Base-by-base conservation (phyloP, 78 protist genomes). In the Creolimax fragrantissima region DNA sequence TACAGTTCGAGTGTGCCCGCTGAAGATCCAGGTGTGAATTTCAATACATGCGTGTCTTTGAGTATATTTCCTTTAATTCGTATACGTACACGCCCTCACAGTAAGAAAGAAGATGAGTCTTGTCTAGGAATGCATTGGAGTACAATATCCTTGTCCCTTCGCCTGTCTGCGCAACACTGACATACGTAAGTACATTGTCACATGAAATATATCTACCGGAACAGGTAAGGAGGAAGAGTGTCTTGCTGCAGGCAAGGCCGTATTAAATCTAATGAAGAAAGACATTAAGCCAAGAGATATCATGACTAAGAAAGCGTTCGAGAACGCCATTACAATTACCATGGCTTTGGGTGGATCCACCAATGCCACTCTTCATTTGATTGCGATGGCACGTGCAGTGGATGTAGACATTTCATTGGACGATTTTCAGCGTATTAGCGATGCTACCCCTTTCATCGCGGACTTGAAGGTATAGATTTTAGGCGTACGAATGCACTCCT, bases 291-390 rank as follows among this genome's bases (percentile, higher is more conserved):
- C 96, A 45, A n/a, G 92, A 32, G 97, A 94, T 84, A 95, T 95
- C 88, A 92, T 95, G 94, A 92, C 94, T 24, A 81, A 85, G 41
- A 7, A 24, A 43, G 93, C 97, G 17, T 95, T 95, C 45, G 92
- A 89, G 85, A 95, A 95, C 91, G 95, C 96, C 32, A 86, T 93
- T n/a, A 89, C 7, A 3, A 3, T 93, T 3, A 84, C 94, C 4
- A 93, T 94, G 95, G 97, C 94, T 5, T 67, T 91, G 44, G 93
- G 95, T 6, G 96, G 97, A 32, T 90, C 93, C 37, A 95, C 97
- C 5, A 95, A 95, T 83, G 95, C 96, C 5, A 93, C 92, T 37
- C 93, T 95, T 35, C 97, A 95, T 89, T 36, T 95, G 36, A 66
- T 95, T 84, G 97, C 97, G 3, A 94, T 95, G 90, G 95, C 96